phyloP scores from a whole-genome alignment of 805 yeast species.

The Monosporozyma aquatica region DNA sequence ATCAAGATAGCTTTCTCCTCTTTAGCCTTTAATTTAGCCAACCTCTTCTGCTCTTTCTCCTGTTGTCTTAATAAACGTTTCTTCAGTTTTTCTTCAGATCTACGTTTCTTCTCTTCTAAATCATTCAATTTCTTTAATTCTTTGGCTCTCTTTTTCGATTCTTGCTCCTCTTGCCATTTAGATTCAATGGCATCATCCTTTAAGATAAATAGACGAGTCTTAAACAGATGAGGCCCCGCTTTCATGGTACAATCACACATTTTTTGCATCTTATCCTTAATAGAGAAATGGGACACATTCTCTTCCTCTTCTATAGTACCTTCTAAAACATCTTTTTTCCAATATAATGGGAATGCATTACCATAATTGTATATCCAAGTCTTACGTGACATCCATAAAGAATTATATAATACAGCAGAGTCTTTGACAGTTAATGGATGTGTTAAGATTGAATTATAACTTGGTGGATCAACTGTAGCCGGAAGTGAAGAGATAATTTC shows the following conservation, averaged over 20 bases:
- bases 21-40: slow-evolving; percentile 17
- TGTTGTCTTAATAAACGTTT: slow-evolving; percentile 18
- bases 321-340: slow-evolving; percentile 50
- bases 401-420: slow-evolving; percentile 59
- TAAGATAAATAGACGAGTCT: slow-evolving; percentile 67
- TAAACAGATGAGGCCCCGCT: slow-evolving; percentile 80
- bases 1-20: slow-evolving; percentile 6
- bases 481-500: slow-evolving; percentile 60
- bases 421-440: slow-evolving; percentile 65
- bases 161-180: slow-evolving; percentile 36
- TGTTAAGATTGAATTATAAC: slow-evolving; percentile 43
- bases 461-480: slow-evolving; percentile 51
- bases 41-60: slow-evolving; percentile 16
- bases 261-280: slow-evolving; percentile 79
- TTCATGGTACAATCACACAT: slow-evolving; percentile 64
- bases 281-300: slow-evolving; percentile 6
- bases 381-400: slow-evolving; percentile 65
- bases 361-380: slow-evolving; percentile 46
- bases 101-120: slow-evolving; percentile 26
- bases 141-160: slow-evolving; percentile 28
- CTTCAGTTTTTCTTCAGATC: slow-evolving; percentile 22
- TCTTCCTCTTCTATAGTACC: background rate
- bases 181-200: slow-evolving; percentile 67
- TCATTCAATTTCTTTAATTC: slow-evolving; percentile 31
- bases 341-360: slow-evolving; percentile 64